Evolutionary conservation across 192 early-diverging fungal species (phyloP).

Genomic region (Neocallimastix lanati): DNA sequence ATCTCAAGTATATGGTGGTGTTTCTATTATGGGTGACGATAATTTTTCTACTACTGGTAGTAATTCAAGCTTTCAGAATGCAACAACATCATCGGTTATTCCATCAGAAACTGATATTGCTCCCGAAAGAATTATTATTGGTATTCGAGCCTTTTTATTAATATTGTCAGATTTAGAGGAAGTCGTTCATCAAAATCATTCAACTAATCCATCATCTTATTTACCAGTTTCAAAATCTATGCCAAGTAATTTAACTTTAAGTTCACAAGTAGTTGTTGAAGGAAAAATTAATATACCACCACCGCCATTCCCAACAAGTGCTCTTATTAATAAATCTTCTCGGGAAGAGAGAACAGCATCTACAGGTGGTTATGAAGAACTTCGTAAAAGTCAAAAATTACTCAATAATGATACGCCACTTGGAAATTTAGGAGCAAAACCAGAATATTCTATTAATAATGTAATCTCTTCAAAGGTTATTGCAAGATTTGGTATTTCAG

Average conservation of each 20-base stretch:
- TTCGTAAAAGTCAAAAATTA: conserved; percentile 4
- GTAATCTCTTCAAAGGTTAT: conserved; percentile 7
- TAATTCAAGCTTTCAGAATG: conserved; percentile 9
- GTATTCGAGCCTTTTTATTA: conserved; percentile 47
- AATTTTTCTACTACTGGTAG: not conserved
- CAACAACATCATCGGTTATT: conserved; percentile 11
- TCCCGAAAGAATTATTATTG: conserved; percentile 59
- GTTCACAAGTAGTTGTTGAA: conserved; percentile 21
- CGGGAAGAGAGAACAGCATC: not conserved
- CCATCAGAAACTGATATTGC: conserved; percentile 22
- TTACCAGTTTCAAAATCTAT: conserved; percentile 3
- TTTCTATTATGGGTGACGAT: not conserved
- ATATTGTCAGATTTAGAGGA: conserved; percentile 56
- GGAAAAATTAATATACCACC: conserved; percentile 21
- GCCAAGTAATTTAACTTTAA: not conserved
- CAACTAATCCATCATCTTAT: conserved; percentile 8
- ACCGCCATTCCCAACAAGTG: conserved; percentile 20
- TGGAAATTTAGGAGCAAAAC: not conserved
- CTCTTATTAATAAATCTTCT: not conserved
- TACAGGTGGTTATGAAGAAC: not conserved
- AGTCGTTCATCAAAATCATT: not conserved
- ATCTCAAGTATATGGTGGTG: not conserved
- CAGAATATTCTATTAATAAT: not conserved
- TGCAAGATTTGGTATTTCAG: conserved; percentile 35
- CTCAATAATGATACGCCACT: conserved; percentile 6